phyloP scores from a whole-genome alignment of 2,329 filamentous ascomycete species.

The Seiridium cupressi region DNA sequence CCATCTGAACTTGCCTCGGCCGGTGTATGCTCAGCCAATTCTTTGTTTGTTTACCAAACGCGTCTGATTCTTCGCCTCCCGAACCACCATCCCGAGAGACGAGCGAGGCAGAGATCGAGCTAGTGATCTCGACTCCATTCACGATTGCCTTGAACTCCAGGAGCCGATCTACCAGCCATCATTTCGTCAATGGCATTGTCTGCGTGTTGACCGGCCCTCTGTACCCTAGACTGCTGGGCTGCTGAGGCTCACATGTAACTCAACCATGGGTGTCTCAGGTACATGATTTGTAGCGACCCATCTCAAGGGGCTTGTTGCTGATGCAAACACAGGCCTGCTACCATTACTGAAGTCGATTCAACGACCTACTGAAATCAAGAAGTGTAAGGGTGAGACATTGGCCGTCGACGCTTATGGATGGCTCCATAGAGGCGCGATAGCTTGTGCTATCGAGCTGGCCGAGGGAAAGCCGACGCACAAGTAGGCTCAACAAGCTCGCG shows the following conservation, averaged over 20 bases:
- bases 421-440: slow-evolving; percentile 89
- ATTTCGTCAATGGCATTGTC: too few species aligned
- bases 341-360: slow-evolving; percentile 96
- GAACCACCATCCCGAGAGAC: too few species aligned
- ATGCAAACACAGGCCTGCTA: slow-evolving; percentile 64
- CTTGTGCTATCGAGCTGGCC: slow-evolving; percentile 88
- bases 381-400: slow-evolving; percentile 82
- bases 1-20: too few species aligned
- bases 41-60: too few species aligned
- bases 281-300: neutral
- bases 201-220: neutral
- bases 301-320: slow-evolving; percentile 11
- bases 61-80: too few species aligned
- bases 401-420: slow-evolving; percentile 98
- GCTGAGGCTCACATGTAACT: neutral
- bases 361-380: slow-evolving; percentile 80
- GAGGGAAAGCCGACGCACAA: slow-evolving; percentile 84
- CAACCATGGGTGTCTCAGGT: slow-evolving; percentile 5
- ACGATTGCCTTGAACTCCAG: too few species aligned
- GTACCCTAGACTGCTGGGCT: neutral
- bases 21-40: too few species aligned
- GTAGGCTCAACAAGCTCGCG: slow-evolving; percentile 45
- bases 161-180: too few species aligned
- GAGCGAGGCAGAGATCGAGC: too few species aligned
- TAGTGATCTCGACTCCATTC: too few species aligned